phyloP scores from a whole-genome alignment of 2,329 filamentous ascomycete species.

The Colletotrichum lentis region DNA sequence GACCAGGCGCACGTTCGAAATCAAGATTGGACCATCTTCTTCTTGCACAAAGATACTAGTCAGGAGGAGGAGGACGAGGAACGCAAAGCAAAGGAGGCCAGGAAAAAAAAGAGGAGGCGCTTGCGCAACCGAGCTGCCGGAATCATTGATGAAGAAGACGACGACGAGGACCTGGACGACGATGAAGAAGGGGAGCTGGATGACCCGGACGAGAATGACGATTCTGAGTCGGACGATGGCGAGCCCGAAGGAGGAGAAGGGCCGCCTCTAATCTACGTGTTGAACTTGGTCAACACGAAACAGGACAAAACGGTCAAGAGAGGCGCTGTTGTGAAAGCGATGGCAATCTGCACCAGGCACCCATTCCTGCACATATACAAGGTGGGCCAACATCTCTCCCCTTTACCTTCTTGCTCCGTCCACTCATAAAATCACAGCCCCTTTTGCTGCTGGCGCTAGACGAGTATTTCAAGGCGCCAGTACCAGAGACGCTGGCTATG shows the following conservation, averaged over 20 bases:
- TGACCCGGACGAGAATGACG: slow-evolving; percentile 56
- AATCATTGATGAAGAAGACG: slow-evolving; percentile 58
- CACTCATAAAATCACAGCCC: slow-evolving; percentile 65
- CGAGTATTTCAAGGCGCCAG: slow-evolving; percentile 94
- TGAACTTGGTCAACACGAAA: slow-evolving; percentile 98
- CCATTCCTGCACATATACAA: slow-evolving; percentile 99
- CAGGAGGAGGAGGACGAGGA: slow-evolving; percentile 83
- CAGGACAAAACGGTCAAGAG: slow-evolving; percentile 92
- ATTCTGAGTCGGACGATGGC: slow-evolving; percentile 63
- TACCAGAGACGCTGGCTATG: slow-evolving; percentile 84
- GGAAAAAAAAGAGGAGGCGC: slow-evolving; percentile 60
- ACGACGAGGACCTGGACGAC: slow-evolving; percentile 58
- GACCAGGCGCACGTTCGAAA: slow-evolving; percentile 94
- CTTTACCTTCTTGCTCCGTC: not conserved
- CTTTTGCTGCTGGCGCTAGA: slow-evolving; percentile 89
- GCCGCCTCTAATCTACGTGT: slow-evolving; percentile 92
- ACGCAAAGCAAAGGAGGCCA: slow-evolving; percentile 63
- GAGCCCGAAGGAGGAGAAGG: slow-evolving; percentile 80
- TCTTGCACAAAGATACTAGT: slow-evolving; percentile 92
- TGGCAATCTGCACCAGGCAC: slow-evolving; percentile 98
- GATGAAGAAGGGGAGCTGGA: slow-evolving; percentile 53
- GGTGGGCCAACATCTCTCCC: slow-evolving; percentile 54
- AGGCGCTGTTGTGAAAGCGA: slow-evolving; percentile 94
- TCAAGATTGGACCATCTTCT: slow-evolving; percentile 99
- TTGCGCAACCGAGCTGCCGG: slow-evolving; percentile 62